Evolutionary conservation across 176 grass and related monocot species (phyloP), one percentile per base, ranked within the genome.

Genomic region (Oropetium thomaeum): DNA sequence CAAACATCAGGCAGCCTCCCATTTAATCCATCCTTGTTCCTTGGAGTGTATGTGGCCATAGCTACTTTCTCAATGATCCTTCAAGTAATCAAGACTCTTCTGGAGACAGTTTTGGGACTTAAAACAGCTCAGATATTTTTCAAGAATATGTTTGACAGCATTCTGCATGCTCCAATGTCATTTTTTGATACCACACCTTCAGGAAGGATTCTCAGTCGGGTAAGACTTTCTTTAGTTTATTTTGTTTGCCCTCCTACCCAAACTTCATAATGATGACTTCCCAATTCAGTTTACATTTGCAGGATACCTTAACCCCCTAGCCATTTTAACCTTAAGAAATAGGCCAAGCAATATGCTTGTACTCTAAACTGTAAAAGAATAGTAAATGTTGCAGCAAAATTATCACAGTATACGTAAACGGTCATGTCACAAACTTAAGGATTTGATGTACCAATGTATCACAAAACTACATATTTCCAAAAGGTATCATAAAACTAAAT

Each of bases 161-260:
- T 98, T 78, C 70, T 98, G 58, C 95, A 84, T 89, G 91, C 91
- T 14, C 91, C 95, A 4, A 98, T 93, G 95, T 89, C 95, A 68
- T 98, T 98, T 77, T 98, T 98, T 26, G 95, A 98, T 73, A 98
- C 90, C 28, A 93, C 95, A 8, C 95, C 88, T 67, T 93, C 91
- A 73, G 95, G 95, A 83, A 98, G 95, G 84, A 92, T 98, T 73
- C 95, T 98, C 58, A 98, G 91, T 76, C 77, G 95, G 88, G 95
- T 97, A 87, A 85, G 45, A 77, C 12, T 59, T 45, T 0, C 0
- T 70, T 76, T 74, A 6, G 37, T 51, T 32, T 58, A 45, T 70
- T 35, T 70, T 19, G 37, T 76, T 70, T 29, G 16, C 38, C 4
- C 8, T 33, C 39, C 63, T 54, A 2, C 28, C 37, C 17, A 39